Evolutionary conservation across 106 monocot genomes (phyloP), one percentile per base, ranked within the genome.

Genomic region (Allium cepa): DNA sequence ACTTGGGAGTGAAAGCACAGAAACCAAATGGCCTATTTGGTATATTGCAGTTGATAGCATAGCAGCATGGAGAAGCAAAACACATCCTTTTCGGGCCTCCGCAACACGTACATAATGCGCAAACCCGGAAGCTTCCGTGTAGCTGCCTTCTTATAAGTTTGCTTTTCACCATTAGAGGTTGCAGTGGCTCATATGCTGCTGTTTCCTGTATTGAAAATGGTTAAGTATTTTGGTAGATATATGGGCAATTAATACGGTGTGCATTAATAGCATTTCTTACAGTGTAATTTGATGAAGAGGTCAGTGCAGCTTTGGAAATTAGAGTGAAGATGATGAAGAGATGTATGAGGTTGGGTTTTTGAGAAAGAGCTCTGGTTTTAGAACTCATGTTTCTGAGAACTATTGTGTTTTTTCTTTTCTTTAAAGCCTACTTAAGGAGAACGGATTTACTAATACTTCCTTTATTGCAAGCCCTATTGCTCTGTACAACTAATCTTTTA

Each of bases 1-100:
- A 73, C 57, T 79, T 84, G 58, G 95, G 95, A 10, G 87, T 85
- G 79, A 96, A 96, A 46, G 95, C 83, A 80, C 91, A 96, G 78
- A 83, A 83, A 53, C 91, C 95, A 49, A 96, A 96, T 47, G 95
- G 95, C 71, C 91, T 64, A 64, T 96, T 96, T 59, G 95, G 91
- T 49, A 96, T 96, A 77, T 91, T 96, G 88, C 95, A 96, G 78
- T 88, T 96, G 81, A 96, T 88, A 47, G 91, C 77, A 71, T 96
- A 96, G 80, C 95, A 96, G 72, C 95, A 96, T 13, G 95, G 91
- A 16, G 95, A 91, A 15, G 95, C 91, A 15, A 96, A 47, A 76
- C 95, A 96, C 64, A 86, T 71, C 26, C 86, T 77, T 56, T 64
- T 79, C 8, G 85, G 82, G 3, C 95, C 95, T 1, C 95, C 95